A percentile compares a stretch with the other conserved stretches of the same genome.
phyloP scores from a whole-genome alignment of 345 rosid species.

The Salix koriyanagi region DNA sequence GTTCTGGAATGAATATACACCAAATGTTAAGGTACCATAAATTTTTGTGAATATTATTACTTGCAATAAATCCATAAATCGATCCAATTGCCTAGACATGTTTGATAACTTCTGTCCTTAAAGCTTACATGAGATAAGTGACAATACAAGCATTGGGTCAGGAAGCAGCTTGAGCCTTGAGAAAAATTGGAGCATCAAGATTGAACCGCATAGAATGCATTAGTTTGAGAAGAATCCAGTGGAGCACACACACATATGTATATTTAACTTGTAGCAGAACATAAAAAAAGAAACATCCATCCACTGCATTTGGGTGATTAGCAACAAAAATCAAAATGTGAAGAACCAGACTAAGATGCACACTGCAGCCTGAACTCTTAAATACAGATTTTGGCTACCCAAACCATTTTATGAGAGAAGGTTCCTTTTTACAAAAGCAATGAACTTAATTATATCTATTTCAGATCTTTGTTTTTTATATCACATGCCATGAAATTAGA shows the following conservation, averaged over 20 bases:
- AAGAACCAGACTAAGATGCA: not conserved
- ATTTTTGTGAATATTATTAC: not conserved
- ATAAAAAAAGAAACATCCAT: not conserved
- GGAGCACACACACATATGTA: not conserved
- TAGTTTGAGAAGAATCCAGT: not conserved
- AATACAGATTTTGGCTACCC: not conserved
- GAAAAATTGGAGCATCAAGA: not conserved
- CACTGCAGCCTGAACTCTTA: not conserved
- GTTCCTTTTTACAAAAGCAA: not conserved
- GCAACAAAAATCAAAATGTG: not conserved
- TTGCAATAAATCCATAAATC: not conserved
- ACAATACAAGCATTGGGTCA: not conserved
- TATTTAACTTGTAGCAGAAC: not conserved
- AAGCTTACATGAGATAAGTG: not conserved
- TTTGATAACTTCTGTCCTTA: not conserved
- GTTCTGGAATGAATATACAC: not conserved
- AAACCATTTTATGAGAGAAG: not conserved
- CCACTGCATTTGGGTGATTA: not conserved
- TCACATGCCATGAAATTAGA: not conserved
- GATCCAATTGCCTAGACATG: not conserved
- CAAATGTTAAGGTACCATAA: not conserved
- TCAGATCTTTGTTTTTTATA: not conserved
- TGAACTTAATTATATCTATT: not conserved
- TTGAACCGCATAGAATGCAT: not conserved
- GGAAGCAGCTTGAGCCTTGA: not conserved